Evolutionary conservation across 495 filamentous ascomycete species (phyloP), one percentile per base, ranked within the genome.

Genomic region (Penicillium turbatum): DNA sequence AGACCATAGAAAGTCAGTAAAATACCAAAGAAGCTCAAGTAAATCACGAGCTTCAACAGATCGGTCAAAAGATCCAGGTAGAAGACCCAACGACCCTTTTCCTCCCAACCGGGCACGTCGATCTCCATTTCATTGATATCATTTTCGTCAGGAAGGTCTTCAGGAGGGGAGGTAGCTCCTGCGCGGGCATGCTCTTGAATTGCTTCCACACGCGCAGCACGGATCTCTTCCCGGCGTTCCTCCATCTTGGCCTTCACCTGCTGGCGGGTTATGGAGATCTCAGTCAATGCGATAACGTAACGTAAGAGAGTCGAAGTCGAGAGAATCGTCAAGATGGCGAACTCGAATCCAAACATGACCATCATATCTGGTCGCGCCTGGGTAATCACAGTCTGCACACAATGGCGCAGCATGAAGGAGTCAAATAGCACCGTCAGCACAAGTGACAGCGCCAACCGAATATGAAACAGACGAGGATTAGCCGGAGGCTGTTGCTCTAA

Each of bases 331-430:
- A 97, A 71, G 53, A 98, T 82, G 11, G 91, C 90, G 60, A 97
- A 98, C 67, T 98, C 93, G 61, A 98, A 97, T 15, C 91, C 85
- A 64, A 98, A 98, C 91, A 97, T 97, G 51, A 98, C 89, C 95
- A 98, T 98, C 89, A 98, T 97, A 48, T 93, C 91, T 0, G 93
- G 91, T 16, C 88, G 83, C 0, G 93, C 88, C 55, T 90, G 83
- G 39, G 86, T 81, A 16, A 96, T 82, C 24, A 98, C 91, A 2
- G 87, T 88, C 9, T 82, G 78, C 60, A 95, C 73, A 54, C 86
- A 86, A 64, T 97, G 96, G 21, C 72, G 76, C 53, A 97, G 77
- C 72, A 98, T 82, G 57, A 79, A 86, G 21, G 80, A 63, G 68
- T 95, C 84, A 71, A 92, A 95, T 13, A 81, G 44, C 36, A 93